phyloP scores from a whole-genome alignment of 108 stramenopile genomes.

The Aureococcus anophagefferens region DNA sequence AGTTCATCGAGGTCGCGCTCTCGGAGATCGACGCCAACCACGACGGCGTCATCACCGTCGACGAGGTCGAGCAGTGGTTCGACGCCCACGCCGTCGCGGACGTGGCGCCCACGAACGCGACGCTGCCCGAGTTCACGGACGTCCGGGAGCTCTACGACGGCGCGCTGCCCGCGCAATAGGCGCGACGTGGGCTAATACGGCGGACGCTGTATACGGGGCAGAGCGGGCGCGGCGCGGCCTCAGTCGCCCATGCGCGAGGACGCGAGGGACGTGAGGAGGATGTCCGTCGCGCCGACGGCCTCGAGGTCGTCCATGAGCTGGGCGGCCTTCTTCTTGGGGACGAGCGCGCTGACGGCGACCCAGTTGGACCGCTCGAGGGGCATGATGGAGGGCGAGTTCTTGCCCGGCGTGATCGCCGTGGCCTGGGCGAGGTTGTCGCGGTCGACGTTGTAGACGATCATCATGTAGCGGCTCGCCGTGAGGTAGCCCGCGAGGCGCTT shows the following conservation, averaged over 20 bases:
- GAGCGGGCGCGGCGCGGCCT: too few relatives aligned
- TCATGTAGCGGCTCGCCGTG: conserved; percentile 81
- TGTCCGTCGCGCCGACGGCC: conserved; percentile 79
- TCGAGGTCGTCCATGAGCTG: conserved; percentile 86
- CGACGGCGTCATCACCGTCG: background rate
- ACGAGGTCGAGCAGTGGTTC: background rate
- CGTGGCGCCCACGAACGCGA: too few relatives aligned
- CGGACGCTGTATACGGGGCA: too few relatives aligned
- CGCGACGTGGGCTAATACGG: too few relatives aligned
- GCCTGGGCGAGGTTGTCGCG: conserved; percentile 57
- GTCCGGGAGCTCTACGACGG: too few relatives aligned
- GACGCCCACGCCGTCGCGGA: background rate
- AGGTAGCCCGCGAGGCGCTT: conserved; percentile 88
- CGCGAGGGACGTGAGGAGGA: conserved; percentile 70
- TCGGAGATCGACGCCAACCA: background rate
- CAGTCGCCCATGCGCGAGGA: conserved; percentile 66
- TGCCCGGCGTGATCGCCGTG: conserved; percentile 78
- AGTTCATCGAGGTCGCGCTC: background rate
- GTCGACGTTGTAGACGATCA: conserved; percentile 84
- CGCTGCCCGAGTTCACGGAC: too few relatives aligned
- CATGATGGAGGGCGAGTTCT: conserved; percentile 83
- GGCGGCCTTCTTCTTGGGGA: conserved; percentile 65
- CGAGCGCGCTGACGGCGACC: conserved; percentile 71
- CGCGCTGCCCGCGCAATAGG: too few relatives aligned
- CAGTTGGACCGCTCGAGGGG: conserved; percentile 65